Evolutionary conservation across 768 basidiomycete species (phyloP).

Genomic region (Podaxis sp.): DNA sequence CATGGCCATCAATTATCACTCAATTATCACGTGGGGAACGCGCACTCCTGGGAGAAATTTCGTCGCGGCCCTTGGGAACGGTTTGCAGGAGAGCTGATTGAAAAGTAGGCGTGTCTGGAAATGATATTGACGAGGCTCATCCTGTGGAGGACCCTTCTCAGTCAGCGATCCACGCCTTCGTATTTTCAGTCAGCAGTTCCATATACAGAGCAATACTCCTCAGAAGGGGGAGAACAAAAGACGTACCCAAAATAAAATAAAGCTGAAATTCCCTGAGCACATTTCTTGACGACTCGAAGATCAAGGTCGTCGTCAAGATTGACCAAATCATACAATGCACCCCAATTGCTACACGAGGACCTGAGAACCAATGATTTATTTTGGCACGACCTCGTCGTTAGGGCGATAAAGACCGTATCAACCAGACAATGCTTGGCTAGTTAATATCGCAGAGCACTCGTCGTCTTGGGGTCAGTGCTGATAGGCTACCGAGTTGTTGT

Average conservation of each 20-base stretch:
- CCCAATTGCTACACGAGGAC: not conserved
- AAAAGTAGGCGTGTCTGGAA: not conserved
- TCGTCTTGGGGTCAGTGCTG: not conserved
- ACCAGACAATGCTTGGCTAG: not conserved
- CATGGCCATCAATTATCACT: not conserved
- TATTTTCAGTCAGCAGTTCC: not conserved
- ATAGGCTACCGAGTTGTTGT: not conserved
- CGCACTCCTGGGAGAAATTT: not conserved
- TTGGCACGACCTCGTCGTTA: constrained; percentile 1
- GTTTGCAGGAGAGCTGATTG: not conserved
- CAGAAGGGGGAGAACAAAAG: not conserved
- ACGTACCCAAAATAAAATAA: not conserved
- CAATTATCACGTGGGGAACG: not conserved
- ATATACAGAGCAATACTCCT: not conserved
- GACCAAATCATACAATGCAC: constrained; percentile 10
- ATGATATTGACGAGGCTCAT: not conserved
- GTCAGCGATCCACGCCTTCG: not conserved
- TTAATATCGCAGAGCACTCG: not conserved
- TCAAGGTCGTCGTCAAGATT: constrained; percentile 17
- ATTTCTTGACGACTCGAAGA: constrained; percentile 16
- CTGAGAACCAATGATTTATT: not conserved
- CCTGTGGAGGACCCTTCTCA: not conserved
- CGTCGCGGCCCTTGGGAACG: not conserved
- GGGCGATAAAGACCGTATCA: not conserved
- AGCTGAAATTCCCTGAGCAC: too few relatives aligned